Evolutionary conservation across 371 early-diverging fungal species (phyloP), one percentile per base, ranked within the genome.

Genomic region (Parasitella parasitica): DNA sequence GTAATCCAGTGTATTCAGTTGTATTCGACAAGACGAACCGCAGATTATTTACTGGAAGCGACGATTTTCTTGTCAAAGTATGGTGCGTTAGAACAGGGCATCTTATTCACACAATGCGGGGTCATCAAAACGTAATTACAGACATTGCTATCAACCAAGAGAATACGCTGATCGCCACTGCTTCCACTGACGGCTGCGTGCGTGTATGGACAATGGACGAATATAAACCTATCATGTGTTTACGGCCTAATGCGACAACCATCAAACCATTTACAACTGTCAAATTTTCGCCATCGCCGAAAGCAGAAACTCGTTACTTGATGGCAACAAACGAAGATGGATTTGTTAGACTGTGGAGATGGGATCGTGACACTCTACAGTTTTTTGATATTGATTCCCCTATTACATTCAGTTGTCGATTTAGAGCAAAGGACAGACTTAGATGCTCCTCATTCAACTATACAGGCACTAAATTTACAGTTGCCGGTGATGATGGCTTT

Each of bases 31-130:
- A 84, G 49, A 88, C 91, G 0, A 85, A 90, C 28, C 70, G 76
- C 41, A 79, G 92, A 9, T 78, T 92, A 49, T 85, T 93, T 55
- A 94, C 94, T 1, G 87, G 90, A 36, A 90, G 93, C 69, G 96
- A 96, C 66, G 96, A 96, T 67, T 87, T 83, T 34, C 72, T 95
- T 18, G 88, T 94, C 62, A 95, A 94, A 60, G 81, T 94, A 9
- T 96, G 95, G 95, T 90, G 91, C 67, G 85, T 92, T 8, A 76
- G 85, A 6, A 88, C 91, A 2, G 96, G 95, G 11, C 85, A 86
- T 61, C 79, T 95, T 8, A 83, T 96, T 16, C 82, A 91, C 59
- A 90, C 95, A 0, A 78, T 96, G 12, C 82, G 94, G 39, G 94
- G 94, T 6, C 96, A 95, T 60, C 80, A 83, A 37, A 87, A 86